Conservation (phyloP, 768 basidiomycete species). For the Tulasnella calospora region DNA sequence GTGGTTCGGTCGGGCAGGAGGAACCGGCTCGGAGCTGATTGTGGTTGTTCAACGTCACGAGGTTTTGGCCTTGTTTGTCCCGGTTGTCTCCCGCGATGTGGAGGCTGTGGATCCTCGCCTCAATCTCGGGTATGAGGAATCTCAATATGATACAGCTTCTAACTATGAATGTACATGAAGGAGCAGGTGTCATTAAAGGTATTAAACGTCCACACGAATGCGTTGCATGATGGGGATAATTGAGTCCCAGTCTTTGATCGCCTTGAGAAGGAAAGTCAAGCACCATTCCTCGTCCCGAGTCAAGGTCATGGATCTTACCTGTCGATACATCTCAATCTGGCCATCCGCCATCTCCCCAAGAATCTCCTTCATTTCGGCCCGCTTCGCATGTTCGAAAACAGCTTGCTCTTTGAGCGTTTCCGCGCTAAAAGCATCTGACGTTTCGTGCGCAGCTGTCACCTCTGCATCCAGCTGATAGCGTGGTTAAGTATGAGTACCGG, state of each 20-base stretch:
- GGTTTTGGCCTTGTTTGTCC: not conserved
- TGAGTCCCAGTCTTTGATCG: conserved; percentile 97
- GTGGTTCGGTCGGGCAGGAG: not conserved
- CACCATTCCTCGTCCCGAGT: not conserved
- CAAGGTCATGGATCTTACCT: not conserved
- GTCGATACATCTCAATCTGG: conserved; percentile 62
- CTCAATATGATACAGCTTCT: not conserved
- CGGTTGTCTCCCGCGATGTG: not conserved
- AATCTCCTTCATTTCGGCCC: conserved; percentile 96
- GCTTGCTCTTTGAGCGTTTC: conserved; percentile 89
- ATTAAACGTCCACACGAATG: conserved; percentile 83
- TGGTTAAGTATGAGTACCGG: not conserved
- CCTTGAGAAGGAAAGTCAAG: conserved; percentile 41
- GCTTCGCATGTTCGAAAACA: conserved; percentile 84
- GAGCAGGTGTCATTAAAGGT: not conserved
- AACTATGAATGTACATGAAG: not conserved
- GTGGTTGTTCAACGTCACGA: conserved; percentile 7
- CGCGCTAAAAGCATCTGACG: conserved; percentile 93
- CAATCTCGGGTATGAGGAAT: not conserved
- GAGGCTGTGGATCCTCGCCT: no score
- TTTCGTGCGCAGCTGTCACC: conserved; percentile 90
- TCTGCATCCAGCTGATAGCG: conserved; percentile 81
- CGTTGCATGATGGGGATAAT: conserved; percentile 90
- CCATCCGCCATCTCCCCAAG: conserved; percentile 84
- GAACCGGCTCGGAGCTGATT: not conserved